A percentile compares a stretch with the other conserved stretches of the same genome.
Evolutionary conservation across 495 filamentous ascomycete species (phyloP).

Genomic region (Hamigera avellanea): DNA sequence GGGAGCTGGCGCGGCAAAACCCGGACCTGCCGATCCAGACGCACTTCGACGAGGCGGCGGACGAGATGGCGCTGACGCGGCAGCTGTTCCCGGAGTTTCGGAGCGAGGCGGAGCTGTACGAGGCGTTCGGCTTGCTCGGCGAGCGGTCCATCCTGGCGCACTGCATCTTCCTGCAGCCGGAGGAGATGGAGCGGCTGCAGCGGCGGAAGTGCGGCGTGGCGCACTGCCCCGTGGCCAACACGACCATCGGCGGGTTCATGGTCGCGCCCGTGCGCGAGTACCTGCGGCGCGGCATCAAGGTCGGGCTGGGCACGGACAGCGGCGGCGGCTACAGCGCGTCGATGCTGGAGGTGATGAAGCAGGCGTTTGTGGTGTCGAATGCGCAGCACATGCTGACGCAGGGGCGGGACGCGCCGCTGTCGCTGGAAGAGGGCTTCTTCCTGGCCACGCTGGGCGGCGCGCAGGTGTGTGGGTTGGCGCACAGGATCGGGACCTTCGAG

Average conservation of each 20-base stretch:
- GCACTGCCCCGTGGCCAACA: slow-evolving; percentile 54
- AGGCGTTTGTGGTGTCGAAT: slow-evolving; percentile 50
- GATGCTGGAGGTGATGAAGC: slow-evolving; percentile 47
- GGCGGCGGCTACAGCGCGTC: slow-evolving; percentile 52
- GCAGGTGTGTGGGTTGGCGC: slow-evolving; percentile 43
- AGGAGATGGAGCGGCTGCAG: slow-evolving; percentile 38
- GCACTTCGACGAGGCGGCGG: slow-evolving; percentile 49
- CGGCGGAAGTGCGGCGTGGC: slow-evolving; percentile 44
- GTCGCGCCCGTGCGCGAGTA: slow-evolving; percentile 48
- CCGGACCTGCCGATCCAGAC: slow-evolving; percentile 49
- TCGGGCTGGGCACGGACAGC: slow-evolving; percentile 56
- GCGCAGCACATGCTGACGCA: slow-evolving; percentile 37
- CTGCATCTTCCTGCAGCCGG: slow-evolving; percentile 45
- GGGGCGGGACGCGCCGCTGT: slow-evolving; percentile 36
- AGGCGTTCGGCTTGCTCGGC: slow-evolving; percentile 39
- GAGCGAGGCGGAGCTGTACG: slow-evolving; percentile 45
- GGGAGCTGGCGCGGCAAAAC: slow-evolving; percentile 34
- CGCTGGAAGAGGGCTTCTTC: slow-evolving; percentile 44
- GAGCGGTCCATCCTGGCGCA: slow-evolving; percentile 51
- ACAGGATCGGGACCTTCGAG: slow-evolving; percentile 45
- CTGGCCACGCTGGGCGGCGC: slow-evolving; percentile 54
- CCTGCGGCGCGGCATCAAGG: slow-evolving; percentile 45
- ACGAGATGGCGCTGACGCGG: slow-evolving; percentile 40
- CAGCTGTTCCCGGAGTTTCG: slow-evolving; percentile 40
- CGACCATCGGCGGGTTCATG: slow-evolving; percentile 50